A percentile compares a stretch with the other conserved stretches of the same genome.
These are phyloP conservation scores for Fusarium denticulatum DNA, from an alignment of 2,329 filamentous ascomycete species.

Conservation along the genomic window DNA sequence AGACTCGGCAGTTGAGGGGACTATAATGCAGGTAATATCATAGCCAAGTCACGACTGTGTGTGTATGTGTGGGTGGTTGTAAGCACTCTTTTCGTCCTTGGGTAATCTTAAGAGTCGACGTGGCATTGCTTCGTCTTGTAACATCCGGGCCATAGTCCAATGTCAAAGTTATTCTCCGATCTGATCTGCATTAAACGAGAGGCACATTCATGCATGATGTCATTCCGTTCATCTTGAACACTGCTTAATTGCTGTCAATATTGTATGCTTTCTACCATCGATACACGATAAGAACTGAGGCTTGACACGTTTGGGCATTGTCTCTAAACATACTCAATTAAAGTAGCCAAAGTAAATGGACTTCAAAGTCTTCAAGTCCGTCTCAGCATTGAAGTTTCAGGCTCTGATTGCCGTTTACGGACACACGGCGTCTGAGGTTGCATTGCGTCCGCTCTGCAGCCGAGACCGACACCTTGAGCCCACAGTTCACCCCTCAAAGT, in stretches of 20 bases:
- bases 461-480: not conserved
- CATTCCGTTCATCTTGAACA: not conserved
- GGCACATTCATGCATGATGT: not conserved
- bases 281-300: not conserved
- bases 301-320: accelerated
- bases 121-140: not conserved
- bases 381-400: not conserved
- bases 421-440: not conserved
- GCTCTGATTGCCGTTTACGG: not conserved
- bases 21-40: not conserved
- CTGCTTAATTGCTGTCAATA: not conserved
- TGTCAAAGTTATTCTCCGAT: not conserved
- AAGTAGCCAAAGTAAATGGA: not conserved
- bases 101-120: not conserved
- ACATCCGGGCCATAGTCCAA: not conserved
- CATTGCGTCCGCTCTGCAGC: not conserved
- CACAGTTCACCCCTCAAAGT: not conserved
- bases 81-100: not conserved
- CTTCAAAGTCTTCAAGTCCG: not conserved
- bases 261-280: not conserved
- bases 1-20: not conserved
- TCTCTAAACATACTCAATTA: not conserved
- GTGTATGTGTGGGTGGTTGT: not conserved
- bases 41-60: not conserved
- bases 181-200: not conserved